These are phyloP conservation scores for Boletus pseudopeckii DNA, from an alignment of 768 basidiomycete species.

Conservation along the genomic window DNA sequence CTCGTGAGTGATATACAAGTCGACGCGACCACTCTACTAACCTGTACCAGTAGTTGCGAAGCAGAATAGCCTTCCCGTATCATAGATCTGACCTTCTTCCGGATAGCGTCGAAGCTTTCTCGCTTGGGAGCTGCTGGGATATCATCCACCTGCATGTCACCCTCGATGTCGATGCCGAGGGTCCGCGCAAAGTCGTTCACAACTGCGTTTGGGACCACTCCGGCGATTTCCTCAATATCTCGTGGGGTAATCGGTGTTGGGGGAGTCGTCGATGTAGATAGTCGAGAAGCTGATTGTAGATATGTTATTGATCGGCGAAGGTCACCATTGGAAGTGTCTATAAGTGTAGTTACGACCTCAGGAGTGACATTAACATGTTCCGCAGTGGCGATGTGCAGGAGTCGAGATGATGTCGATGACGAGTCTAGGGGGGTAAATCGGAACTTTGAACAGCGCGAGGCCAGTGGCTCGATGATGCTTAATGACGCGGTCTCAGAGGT, in stretches of 20 bases:
- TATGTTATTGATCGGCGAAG: conserved; percentile 97
- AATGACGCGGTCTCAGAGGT: not conserved
- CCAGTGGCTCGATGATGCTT: conserved; percentile 97
- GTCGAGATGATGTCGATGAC: conserved; percentile 66
- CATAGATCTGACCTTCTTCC: conserved; percentile 68
- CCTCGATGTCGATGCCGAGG: conserved; percentile 68
- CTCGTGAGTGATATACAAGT: conserved; percentile 7
- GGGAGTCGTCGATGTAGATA: conserved; percentile 70
- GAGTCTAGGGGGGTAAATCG: conserved; percentile 92
- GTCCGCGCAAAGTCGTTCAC: conserved; percentile 65
- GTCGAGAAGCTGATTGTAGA: conserved; percentile 89
- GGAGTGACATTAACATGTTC: conserved; percentile 63
- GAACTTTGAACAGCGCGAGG: conserved; percentile 99
- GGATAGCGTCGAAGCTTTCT: conserved; percentile 57
- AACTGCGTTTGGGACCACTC: conserved; percentile 79
- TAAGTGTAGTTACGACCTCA: conserved; percentile 67
- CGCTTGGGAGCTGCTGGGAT: conserved; percentile 20
- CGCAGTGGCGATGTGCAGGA: conserved; percentile 73
- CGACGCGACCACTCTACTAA: conserved; percentile 33
- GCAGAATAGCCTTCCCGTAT: conserved; percentile 92
- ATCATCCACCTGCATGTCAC: conserved; percentile 50
- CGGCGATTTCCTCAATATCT: conserved; percentile 96
- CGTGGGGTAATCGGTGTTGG: conserved; percentile 68
- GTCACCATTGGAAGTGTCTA: conserved; percentile 84
- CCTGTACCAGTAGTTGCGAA: conserved; percentile 84